phyloP scores from a whole-genome alignment of 805 yeast species.

The Monosporozyma aerobia region DNA sequence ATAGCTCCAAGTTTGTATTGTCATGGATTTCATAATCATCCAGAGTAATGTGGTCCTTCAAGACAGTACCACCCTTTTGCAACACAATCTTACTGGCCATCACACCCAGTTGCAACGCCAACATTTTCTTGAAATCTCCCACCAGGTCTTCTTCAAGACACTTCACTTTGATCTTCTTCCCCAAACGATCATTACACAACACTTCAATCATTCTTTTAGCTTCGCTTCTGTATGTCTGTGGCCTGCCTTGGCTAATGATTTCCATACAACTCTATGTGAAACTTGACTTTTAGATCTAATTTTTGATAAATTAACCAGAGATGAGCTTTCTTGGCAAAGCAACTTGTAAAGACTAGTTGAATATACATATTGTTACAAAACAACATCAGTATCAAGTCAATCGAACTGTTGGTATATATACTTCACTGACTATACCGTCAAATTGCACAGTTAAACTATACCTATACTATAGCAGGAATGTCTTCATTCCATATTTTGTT shows the following conservation, averaged over 20 bases:
- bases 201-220: slow-evolving; percentile 53
- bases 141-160: slow-evolving; percentile 78
- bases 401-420: no score
- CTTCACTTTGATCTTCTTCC: slow-evolving; percentile 81
- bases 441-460: neutral
- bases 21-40: slow-evolving; percentile 94
- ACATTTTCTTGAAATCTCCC: slow-evolving; percentile 81
- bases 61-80: slow-evolving; percentile 76
- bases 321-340: neutral
- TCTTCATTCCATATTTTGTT: slow-evolving; percentile 17
- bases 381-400: no score
- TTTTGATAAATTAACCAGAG: neutral
- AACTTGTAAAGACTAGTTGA: neutral
- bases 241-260: neutral
- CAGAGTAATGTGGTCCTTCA: slow-evolving; percentile 81
- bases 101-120: slow-evolving; percentile 77
- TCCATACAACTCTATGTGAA: neutral
- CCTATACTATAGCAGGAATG: neutral
- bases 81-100: slow-evolving; percentile 50
- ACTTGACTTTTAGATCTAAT: neutral
- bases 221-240: no score
- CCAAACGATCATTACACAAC: slow-evolving; percentile 66
- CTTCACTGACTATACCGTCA: no score
- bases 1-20: slow-evolving; percentile 79
- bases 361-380: neutral